phyloP scores from a whole-genome alignment of 1,284 basidiomycete species.

The Heterobasidion occidentale region DNA sequence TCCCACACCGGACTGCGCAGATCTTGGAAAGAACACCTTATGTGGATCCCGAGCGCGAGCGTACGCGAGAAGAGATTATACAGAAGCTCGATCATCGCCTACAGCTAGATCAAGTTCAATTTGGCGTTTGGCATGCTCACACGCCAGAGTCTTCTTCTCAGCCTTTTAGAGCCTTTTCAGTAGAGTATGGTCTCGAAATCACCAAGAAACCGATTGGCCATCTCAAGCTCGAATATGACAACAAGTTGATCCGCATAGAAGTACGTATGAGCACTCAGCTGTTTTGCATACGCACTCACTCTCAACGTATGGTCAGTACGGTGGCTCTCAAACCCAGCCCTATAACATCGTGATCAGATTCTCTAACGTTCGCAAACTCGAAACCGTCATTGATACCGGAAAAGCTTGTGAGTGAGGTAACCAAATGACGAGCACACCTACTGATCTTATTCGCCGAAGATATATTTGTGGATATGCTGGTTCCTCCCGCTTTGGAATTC shows the following conservation, averaged over 20 bases:
- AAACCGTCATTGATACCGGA: constrained; percentile 39
- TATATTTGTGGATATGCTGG: constrained; percentile 44
- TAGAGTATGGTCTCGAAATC: constrained; percentile 38
- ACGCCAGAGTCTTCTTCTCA: constrained; percentile 11
- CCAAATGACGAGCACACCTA: background rate
- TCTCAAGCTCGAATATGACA: constrained; percentile 46
- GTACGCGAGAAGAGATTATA: background rate
- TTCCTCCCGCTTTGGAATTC: constrained; percentile 38
- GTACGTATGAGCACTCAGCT: constrained; percentile 20
- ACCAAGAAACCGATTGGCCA: constrained; percentile 26
- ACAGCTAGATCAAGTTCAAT: constrained; percentile 46
- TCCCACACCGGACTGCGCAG: background rate
- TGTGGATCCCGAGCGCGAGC: background rate
- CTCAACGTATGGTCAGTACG: constrained; percentile 39
- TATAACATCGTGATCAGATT: constrained; percentile 42
- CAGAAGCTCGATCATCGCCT: constrained; percentile 23
- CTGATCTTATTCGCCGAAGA: constrained; percentile 2
- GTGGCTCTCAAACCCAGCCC: constrained; percentile 32
- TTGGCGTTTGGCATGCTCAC: constrained; percentile 39
- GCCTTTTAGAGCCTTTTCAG: constrained; percentile 34
- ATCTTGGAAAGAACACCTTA: background rate
- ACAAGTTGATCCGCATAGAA: constrained; percentile 47
- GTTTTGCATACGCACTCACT: background rate
- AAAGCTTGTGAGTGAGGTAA: constrained; percentile 20
- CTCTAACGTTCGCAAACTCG: constrained; percentile 46